Percentiles rank a stretch among this genome's conserved stretches.
phyloP scores from a whole-genome alignment of 768 basidiomycete genomes.

The Amanita subjunquillea region DNA sequence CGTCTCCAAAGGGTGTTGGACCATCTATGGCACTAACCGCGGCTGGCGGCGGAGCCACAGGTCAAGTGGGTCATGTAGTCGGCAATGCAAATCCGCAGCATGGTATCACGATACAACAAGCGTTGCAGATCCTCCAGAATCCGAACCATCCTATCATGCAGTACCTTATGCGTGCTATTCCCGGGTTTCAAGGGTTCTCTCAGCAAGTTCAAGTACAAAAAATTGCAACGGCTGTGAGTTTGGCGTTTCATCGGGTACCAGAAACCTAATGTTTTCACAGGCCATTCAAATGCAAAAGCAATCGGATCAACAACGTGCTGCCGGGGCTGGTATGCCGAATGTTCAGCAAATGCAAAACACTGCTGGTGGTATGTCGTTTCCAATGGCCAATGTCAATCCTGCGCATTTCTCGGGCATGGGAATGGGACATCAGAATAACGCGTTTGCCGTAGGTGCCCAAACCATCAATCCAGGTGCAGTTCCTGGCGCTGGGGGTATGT shows the following conservation, averaged over 20 bases:
- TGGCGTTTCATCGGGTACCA: neutral
- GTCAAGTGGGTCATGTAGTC: neutral
- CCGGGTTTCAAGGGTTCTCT: slow-evolving; percentile 43
- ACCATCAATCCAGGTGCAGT: slow-evolving; percentile 11
- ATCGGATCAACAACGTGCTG: slow-evolving; percentile 15
- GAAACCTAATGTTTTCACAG: neutral
- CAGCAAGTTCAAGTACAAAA: slow-evolving; percentile 49
- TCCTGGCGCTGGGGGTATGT: slow-evolving; percentile 19
- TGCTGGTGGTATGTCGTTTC: slow-evolving; percentile 10
- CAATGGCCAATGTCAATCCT: slow-evolving; percentile 8
- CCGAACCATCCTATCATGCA: slow-evolving; percentile 49
- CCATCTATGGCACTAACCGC: neutral
- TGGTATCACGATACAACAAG: slow-evolving; percentile 22
- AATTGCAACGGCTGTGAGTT: slow-evolving; percentile 23
- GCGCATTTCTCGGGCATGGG: slow-evolving; percentile 9
- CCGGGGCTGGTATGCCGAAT: slow-evolving; percentile 1
- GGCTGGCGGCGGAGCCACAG: slow-evolving; percentile 6
- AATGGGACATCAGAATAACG: slow-evolving; percentile 5
- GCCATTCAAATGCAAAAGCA: slow-evolving; percentile 9
- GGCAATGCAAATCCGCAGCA: slow-evolving; percentile 7
- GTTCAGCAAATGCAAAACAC: slow-evolving; percentile 10
- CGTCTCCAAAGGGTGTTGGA: neutral
- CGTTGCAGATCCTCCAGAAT: slow-evolving; percentile 38
- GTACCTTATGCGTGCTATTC: slow-evolving; percentile 40
- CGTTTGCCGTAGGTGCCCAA: slow-evolving; percentile 14